Percentiles rank a stretch among this genome's conserved stretches.
These are phyloP conservation scores for Euphorbia pulcherrima DNA, from an alignment of 345 rosid species.

Conservation along the genomic window DNA sequence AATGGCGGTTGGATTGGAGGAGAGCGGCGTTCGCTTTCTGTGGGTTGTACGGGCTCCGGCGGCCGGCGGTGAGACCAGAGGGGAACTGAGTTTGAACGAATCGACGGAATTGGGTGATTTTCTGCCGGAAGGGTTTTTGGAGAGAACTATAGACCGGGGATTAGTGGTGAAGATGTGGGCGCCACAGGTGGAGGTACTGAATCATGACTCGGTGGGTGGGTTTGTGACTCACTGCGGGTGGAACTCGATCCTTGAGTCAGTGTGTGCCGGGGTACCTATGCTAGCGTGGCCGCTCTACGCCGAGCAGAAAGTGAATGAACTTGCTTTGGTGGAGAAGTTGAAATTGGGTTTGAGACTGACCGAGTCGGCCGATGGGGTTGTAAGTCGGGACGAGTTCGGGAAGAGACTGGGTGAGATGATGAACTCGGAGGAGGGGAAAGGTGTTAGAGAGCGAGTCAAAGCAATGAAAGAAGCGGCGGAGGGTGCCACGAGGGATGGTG, in stretches of 20 bases:
- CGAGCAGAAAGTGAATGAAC: constrained; percentile 36
- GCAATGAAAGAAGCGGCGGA: constrained; percentile 40
- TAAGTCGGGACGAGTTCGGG: constrained; percentile 46
- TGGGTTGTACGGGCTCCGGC: constrained; percentile 46
- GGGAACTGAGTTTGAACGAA: background rate
- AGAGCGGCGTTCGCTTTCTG: constrained; percentile 33
- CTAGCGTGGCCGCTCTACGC: constrained; percentile 54
- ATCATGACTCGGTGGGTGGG: constrained; percentile 47
- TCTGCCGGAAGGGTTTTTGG: constrained; percentile 42
- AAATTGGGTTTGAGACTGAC: constrained; percentile 44
- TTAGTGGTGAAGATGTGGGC: constrained; percentile 55
- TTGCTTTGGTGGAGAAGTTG: constrained; percentile 49
- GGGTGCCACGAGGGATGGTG: constrained; percentile 33
- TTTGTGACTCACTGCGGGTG: constrained; percentile 74
- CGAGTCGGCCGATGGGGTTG: constrained; percentile 40
- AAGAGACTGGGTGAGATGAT: constrained; percentile 47
- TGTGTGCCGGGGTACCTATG: constrained; percentile 51
- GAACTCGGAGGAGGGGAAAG: constrained; percentile 33
- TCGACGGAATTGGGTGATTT: constrained; percentile 5
- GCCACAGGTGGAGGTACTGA: constrained; percentile 51
- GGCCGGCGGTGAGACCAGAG: background rate
- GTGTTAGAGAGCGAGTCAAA: constrained; percentile 21
- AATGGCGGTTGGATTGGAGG: constrained; percentile 41
- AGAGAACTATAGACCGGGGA: constrained; percentile 38
- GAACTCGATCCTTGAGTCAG: constrained; percentile 60